These are phyloP conservation scores for Salix viminalis DNA, from an alignment of 345 rosid species.

Conservation along the genomic window DNA sequence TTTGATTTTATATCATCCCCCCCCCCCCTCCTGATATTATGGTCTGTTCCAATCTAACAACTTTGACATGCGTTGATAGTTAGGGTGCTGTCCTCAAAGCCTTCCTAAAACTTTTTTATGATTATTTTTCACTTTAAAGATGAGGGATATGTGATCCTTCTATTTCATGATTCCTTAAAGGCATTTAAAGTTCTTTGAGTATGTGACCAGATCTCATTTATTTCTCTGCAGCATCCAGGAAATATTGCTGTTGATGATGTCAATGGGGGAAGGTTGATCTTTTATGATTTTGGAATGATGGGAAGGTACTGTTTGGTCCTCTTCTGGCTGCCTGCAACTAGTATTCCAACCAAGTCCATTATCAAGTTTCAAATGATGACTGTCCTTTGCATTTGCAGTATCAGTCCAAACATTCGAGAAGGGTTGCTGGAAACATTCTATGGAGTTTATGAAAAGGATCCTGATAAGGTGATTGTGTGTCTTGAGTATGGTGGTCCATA, in stretches of 20 bases:
- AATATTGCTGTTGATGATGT: conserved; percentile 98
- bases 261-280: conserved; percentile 92
- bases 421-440: conserved; percentile 87
- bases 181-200: background rate
- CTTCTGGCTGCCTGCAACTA: background rate
- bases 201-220: conserved; percentile 8
- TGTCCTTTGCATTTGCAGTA: conserved; percentile 47
- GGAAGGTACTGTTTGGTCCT: conserved; percentile 63
- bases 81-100: conserved; percentile 1
- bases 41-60: background rate
- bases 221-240: conserved; percentile 79
- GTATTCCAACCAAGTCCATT: conserved; percentile 1
- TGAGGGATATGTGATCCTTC: background rate
- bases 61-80: background rate
- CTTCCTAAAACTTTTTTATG: background rate
- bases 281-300: conserved; percentile 99
- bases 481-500: conserved; percentile 6
- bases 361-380: conserved; percentile 8
- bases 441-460: conserved; percentile 91
- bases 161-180: conserved; percentile 9
- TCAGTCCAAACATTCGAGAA: conserved; percentile 89
- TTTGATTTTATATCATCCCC: background rate
- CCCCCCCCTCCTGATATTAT: background rate
- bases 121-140: background rate
- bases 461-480: conserved; percentile 66